Evolutionary conservation across 1,139 yeast species (phyloP).

Genomic region (Sugiyamaella neomexicana): DNA sequence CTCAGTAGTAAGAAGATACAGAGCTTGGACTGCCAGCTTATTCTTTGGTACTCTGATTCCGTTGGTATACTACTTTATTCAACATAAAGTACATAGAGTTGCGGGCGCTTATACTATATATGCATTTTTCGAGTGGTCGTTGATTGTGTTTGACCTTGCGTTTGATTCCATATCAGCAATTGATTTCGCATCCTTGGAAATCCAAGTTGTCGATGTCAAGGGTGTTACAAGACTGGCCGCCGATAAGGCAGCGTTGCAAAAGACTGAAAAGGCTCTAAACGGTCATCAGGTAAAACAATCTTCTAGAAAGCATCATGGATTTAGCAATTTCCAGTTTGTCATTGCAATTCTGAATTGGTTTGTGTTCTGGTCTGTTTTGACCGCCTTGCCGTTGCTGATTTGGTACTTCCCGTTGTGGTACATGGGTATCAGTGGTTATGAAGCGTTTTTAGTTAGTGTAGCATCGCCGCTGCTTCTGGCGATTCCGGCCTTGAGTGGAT

Average conservation of each 20-base stretch:
- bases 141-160: conserved; percentile 76
- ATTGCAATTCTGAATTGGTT: conserved; percentile 43
- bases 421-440: conserved; percentile 97
- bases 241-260: conserved; percentile 20
- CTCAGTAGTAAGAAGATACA: conserved; percentile 51
- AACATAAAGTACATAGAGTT: conserved; percentile 81
- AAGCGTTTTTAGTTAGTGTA: conserved; percentile 63
- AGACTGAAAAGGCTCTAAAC: conserved; percentile 16
- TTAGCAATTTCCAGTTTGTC: conserved; percentile 32
- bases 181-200: conserved; percentile 63
- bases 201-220: conserved; percentile 46
- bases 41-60: conserved; percentile 79
- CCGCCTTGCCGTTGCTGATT: conserved; percentile 79
- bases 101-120: conserved; percentile 96
- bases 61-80: conserved; percentile 82
- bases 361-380: conserved; percentile 79
- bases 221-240: conserved; percentile 37
- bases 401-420: conserved; percentile 99
- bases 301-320: conserved; percentile 33
- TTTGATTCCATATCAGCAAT: conserved; percentile 78
- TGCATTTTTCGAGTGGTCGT: conserved; percentile 92
- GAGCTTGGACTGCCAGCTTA: conserved; percentile 54
- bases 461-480: conserved; percentile 58
- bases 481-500: conserved; percentile 52
- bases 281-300: conserved; percentile 15